Evolutionary conservation across 1,284 basidiomycete species (phyloP).

Genomic region (Ceratobasidium sp.): DNA sequence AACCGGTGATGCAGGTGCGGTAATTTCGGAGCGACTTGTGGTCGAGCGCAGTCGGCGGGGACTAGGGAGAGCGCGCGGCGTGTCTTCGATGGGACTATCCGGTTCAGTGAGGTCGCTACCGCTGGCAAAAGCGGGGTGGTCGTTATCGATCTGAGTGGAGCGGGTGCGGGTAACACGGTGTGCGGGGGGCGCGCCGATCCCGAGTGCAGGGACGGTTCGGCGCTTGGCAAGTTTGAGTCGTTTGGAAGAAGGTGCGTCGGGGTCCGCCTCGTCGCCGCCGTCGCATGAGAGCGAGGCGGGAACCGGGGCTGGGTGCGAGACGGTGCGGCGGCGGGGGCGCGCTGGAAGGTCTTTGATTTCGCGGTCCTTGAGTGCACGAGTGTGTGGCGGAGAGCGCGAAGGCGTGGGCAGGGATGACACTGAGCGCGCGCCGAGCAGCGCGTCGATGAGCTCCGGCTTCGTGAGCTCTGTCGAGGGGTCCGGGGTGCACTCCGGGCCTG

Average conservation of each 20-base stretch:
- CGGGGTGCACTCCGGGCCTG: slow-evolving; percentile 29
- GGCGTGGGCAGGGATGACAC: slow-evolving; percentile 36
- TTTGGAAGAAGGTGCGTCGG: slow-evolving; percentile 33
- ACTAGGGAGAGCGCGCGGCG: slow-evolving; percentile 24
- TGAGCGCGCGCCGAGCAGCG: slow-evolving; percentile 36
- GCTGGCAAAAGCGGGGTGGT: slow-evolving; percentile 29
- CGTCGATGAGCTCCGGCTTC: slow-evolving; percentile 40
- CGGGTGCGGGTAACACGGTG: slow-evolving; percentile 29
- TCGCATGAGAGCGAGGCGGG: slow-evolving; percentile 36
- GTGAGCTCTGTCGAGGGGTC: slow-evolving; percentile 34
- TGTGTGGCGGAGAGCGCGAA: slow-evolving; percentile 35
- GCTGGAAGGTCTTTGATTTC: slow-evolving; percentile 38
- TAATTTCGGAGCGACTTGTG: slow-evolving; percentile 20
- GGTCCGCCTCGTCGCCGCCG: slow-evolving; percentile 38
- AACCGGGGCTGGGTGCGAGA: slow-evolving; percentile 26
- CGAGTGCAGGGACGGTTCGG: slow-evolving; percentile 14
- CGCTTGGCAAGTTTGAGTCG: slow-evolving; percentile 37
- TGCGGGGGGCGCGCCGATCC: neutral
- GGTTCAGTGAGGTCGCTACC: slow-evolving; percentile 31
- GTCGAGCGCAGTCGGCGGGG: slow-evolving; percentile 32
- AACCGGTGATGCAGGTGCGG: slow-evolving; percentile 19
- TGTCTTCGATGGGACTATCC: slow-evolving; percentile 25
- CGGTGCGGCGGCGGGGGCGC: slow-evolving; percentile 34
- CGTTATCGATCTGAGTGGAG: slow-evolving; percentile 20
- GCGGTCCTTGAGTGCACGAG: slow-evolving; percentile 18